phyloP scores from a whole-genome alignment of 371 early-diverging fungal species.

The Quaeritorhiza haematococci region DNA sequence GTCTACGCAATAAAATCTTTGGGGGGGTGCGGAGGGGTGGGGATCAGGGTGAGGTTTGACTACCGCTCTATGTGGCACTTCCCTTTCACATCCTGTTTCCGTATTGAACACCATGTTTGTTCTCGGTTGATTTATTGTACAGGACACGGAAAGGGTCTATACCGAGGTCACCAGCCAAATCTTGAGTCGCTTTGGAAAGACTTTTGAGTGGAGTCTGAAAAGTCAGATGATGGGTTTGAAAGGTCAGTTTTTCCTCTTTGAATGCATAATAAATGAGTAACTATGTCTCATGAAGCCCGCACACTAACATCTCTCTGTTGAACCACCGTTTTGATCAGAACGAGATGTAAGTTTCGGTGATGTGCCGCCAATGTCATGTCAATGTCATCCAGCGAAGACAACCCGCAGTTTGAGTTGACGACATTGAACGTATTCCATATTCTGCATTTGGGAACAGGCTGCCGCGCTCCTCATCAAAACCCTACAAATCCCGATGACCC shows the following conservation, averaged over 20 bases:
- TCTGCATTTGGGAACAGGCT: too few species aligned
- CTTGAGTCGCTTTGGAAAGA: slow-evolving; percentile 58
- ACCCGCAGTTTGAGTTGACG: background rate
- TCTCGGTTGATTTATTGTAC: background rate
- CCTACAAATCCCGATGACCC: slow-evolving; percentile 64
- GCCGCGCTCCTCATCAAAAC: slow-evolving; percentile 63
- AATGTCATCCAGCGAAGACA: too few species aligned
- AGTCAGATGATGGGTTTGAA: slow-evolving; percentile 75
- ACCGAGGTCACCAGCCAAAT: slow-evolving; percentile 74
- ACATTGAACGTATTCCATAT: background rate
- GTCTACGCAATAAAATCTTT: too few species aligned
- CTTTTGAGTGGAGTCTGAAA: slow-evolving; percentile 76
- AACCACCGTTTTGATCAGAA: too few species aligned
- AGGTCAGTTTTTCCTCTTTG: too few species aligned
- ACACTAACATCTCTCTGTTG: too few species aligned
- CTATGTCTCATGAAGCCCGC: background rate
- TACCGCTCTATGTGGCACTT: background rate
- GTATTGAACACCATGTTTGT: background rate
- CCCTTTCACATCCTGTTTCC: too few species aligned
- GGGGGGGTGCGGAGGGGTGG: too few species aligned
- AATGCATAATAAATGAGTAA: slow-evolving; percentile 32
- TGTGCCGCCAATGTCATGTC: too few species aligned
- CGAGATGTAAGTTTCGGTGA: too few species aligned
- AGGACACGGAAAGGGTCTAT: slow-evolving; percentile 87
- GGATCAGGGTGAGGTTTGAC: background rate